These are phyloP conservation scores for Candida tetrigidarum DNA, from an alignment of 1,139 yeast genomes.

Conservation along the genomic window DNA sequence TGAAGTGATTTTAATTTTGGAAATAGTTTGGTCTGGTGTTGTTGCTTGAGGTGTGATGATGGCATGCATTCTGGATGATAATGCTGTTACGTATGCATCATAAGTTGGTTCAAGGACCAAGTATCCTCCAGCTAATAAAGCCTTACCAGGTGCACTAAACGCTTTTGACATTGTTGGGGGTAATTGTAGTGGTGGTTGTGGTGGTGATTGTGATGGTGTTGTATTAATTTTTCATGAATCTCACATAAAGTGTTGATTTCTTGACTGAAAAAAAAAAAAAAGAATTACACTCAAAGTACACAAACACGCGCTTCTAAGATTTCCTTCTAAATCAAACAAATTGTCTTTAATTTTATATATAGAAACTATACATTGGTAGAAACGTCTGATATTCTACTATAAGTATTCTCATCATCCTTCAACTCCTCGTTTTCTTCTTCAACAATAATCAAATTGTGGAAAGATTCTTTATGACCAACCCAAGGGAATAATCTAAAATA, in stretches of 20 bases:
- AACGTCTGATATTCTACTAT: constrained; percentile 8
- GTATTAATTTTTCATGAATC: no score
- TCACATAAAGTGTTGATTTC: no score
- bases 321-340: neutral
- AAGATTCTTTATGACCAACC: constrained; percentile 22
- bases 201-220: neutral
- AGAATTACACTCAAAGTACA: no score
- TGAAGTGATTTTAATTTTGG: constrained; percentile 55
- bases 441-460: constrained; percentile 27
- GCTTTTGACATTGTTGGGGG: constrained; percentile 23
- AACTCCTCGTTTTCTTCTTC: constrained; percentile 17
- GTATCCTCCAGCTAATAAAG: constrained; percentile 92
- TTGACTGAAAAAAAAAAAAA: no score
- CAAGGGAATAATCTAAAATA: constrained; percentile 44
- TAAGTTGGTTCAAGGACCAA: constrained; percentile 81
- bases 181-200: neutral
- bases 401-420: constrained; percentile 5
- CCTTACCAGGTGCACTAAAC: constrained; percentile 96
- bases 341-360: neutral
- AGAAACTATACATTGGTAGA: constrained; percentile 6
- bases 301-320: no score
- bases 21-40: constrained; percentile 19
- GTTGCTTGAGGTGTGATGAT: constrained; percentile 36
- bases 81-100: constrained; percentile 81
- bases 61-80: constrained; percentile 91